Percentiles rank a stretch among this genome's conserved stretches.
Evolutionary conservation across 176 grass and related monocot genomes (phyloP).

Genomic region (Pontederia crassipes): DNA sequence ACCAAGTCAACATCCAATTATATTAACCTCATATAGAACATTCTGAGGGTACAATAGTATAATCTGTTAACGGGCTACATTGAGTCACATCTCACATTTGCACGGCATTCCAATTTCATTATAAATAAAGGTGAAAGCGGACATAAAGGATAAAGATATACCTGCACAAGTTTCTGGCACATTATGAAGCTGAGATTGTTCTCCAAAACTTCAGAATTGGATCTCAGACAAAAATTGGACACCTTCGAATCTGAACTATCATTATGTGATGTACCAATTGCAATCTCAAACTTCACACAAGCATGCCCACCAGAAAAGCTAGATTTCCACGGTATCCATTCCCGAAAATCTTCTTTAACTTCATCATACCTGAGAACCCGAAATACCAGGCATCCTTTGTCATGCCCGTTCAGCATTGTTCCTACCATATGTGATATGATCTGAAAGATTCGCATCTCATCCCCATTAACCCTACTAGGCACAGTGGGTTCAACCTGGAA

Average conservation of each 20-base stretch:
- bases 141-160: conserved; percentile 5
- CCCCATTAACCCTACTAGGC: conserved; percentile 58
- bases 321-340: conserved; percentile 59
- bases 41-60: too few species aligned
- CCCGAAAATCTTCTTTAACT: conserved; percentile 43
- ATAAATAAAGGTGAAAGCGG: background rate
- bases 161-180: conserved; percentile 69
- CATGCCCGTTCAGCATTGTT: conserved; percentile 43
- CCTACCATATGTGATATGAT: conserved; percentile 79
- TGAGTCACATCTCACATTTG: background rate
- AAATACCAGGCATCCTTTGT: conserved; percentile 40
- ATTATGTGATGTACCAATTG: conserved; percentile 29
- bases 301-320: conserved; percentile 59
- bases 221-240: conserved; percentile 17
- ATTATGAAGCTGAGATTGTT: conserved; percentile 83
- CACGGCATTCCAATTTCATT: background rate
- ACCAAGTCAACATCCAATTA: too few species aligned
- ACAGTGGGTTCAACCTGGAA: conserved; percentile 55
- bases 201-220: conserved; percentile 38
- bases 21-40: too few species aligned
- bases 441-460: conserved; percentile 95
- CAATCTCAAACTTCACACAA: conserved; percentile 77
- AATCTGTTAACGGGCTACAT: background rate
- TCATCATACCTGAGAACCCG: conserved; percentile 52
- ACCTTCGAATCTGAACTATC: conserved; percentile 18